Evolutionary conservation across 306 rosid species (phyloP).

Genomic region (Rosa multiflora): DNA sequence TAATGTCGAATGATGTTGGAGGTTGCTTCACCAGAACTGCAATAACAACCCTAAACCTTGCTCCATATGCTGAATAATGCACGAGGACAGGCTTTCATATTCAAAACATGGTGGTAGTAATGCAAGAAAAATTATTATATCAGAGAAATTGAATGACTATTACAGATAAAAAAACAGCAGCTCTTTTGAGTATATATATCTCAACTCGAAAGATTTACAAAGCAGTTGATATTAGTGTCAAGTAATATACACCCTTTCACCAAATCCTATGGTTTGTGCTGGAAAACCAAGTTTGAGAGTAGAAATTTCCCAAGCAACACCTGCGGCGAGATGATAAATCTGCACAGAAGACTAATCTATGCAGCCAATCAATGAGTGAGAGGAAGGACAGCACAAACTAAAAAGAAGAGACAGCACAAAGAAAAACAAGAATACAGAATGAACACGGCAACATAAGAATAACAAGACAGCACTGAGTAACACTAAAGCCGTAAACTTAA

Average conservation of each 20-base stretch:
- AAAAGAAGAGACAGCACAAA: constrained; percentile 1
- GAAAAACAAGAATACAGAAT: background rate
- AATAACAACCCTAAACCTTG: background rate
- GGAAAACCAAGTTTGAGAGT: constrained; percentile 1
- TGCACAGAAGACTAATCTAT: background rate
- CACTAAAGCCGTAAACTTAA: background rate
- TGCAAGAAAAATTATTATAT: background rate
- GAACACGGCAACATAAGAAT: background rate
- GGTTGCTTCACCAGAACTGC: background rate
- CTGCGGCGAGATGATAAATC: background rate
- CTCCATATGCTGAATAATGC: background rate
- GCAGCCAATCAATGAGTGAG: background rate
- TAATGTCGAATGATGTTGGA: background rate
- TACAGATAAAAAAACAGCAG: background rate
- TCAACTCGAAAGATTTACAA: background rate
- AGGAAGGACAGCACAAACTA: background rate
- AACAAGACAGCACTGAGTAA: constrained; percentile 1
- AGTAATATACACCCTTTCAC: background rate
- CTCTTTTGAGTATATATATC: background rate
- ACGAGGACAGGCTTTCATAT: background rate
- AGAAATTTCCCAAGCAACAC: background rate
- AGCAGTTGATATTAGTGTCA: background rate
- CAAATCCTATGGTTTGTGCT: background rate
- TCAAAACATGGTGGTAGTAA: background rate
- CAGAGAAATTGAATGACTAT: background rate